Evolutionary conservation across 202 grass and related monocot genomes (phyloP), one percentile per base, ranked within the genome.

Genomic region (Setaria italica): DNA sequence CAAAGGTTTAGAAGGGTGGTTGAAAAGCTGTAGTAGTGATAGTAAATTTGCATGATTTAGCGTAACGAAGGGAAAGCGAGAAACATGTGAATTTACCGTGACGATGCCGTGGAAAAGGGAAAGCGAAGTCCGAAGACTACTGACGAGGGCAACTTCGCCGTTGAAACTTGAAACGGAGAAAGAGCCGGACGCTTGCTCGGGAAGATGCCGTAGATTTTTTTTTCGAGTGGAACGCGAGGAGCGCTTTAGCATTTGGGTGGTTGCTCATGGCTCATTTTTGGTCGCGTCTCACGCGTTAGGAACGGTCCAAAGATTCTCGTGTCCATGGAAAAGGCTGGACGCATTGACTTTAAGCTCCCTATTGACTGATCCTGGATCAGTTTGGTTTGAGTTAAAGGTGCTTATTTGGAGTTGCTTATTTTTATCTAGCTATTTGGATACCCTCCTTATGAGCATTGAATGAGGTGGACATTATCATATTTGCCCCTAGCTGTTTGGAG

Each of bases 261-360:
- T 77, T 9, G 29, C 64, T 56, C 45, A 45, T 86, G 21, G 83
- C 69, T 64, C 47, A 1, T 72, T 74, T 74, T 79, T 17, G 37
- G 74, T 80, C 80, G 63, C 39, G n/a, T 74, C 70, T 68, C 2
- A 8, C 21, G 13, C 32, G 48, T 51, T 53, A 67, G 70, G 59
- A 76, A 87, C 60, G 67, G 73, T 55, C 59, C 78, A 42, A 68
- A 84, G 77, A 89, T 68, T 83, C 80, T 30, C 64, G 49, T 19
- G 30, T 62, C 47, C 6, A 59, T 13, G 53, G 35, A 76, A 76
- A 84, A 25, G 35, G 74, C 21, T 66, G 34, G 76, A 29, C 41
- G 19, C 73, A 85, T 74, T 78, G 89, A 91, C 78, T 13, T 55
- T 46, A 54, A 60, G 55, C 53, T 25, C 25, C 25, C 25, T 15